Conservation (phyloP, 768 basidiomycete species). For the Pleurotus citrinopileatus region DNA sequence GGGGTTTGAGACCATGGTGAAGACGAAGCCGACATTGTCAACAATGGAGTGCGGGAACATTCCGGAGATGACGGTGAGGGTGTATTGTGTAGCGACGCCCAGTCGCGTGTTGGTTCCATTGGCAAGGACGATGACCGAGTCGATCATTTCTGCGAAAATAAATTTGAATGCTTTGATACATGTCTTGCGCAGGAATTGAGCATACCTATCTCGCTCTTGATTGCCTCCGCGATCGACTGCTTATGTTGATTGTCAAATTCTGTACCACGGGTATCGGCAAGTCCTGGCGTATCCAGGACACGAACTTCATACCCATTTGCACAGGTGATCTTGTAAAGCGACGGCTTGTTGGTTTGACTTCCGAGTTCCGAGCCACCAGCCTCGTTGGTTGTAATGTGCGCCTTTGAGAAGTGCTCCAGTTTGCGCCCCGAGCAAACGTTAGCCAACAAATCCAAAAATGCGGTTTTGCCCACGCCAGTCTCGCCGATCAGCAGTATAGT, state of each 20-base stretch:
- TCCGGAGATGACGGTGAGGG: constrained; percentile 18
- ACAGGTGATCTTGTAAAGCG: constrained; percentile 11
- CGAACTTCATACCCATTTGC: constrained; percentile 13
- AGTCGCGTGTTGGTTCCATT: constrained; percentile 22
- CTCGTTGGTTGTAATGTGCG: constrained; percentile 11
- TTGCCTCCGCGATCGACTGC: constrained; percentile 19
- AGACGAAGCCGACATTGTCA: constrained; percentile 23
- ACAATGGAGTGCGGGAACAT: constrained; percentile 23
- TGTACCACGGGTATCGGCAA: constrained; percentile 24
- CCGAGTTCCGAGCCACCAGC: constrained; percentile 6
- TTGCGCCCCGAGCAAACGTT: constrained; percentile 15
- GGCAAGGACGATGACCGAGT: constrained; percentile 24
- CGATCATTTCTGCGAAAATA: constrained; percentile 13
- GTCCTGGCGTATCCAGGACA: constrained; percentile 27
- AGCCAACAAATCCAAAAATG: constrained; percentile 15
- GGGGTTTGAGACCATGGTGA: constrained; percentile 20
- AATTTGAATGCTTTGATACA: not conserved
- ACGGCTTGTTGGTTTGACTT: constrained; percentile 15
- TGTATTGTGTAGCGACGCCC: constrained; percentile 19
- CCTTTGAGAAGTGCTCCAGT: constrained; percentile 6
- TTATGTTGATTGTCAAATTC: constrained; percentile 22
- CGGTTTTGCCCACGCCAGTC: constrained; percentile 18
- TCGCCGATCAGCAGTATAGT: constrained; percentile 15
- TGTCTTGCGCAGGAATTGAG: not conserved
- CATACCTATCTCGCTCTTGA: constrained; percentile 13